Base-by-base conservation (phyloP, 768 basidiomycete species). In the Paxillus involutus region DNA sequence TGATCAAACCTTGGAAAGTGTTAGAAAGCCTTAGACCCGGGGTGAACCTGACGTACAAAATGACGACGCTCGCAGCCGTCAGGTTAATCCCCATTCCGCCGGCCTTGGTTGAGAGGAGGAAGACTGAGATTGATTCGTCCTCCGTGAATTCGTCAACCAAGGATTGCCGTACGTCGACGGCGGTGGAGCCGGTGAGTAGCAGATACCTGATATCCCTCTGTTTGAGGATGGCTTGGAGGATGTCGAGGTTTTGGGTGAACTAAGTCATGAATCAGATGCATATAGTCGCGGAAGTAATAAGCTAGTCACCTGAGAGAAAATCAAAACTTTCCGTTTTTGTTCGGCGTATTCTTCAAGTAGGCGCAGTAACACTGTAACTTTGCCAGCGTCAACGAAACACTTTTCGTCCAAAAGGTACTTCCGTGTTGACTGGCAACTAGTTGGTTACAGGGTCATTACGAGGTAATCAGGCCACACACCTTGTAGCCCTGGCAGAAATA, bases 21-120 rank as follows among this genome's bases (percentile, higher is more conserved):
- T 57, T 2, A 49, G 44, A 33, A 0, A 2, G 0, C 17, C 35
- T n/a, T 40, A 40, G 17, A 19, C n/a, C 33, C 41, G 4, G 49
- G 0, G 16, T 3, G 8, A n/a, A n/a, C 6, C 17, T 37, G 3
- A 69, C 84, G 43, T 56, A 89, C 89, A 94, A 89, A 63, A 98
- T 89, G 40, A 99, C 96, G 37, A 94, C 94, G 43, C 91, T 94
- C 1, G 96, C 95, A 2, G 94, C 94, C 2, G 92, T 96, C 59
- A 99, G 71, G 69, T 99, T 99, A 68, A 99, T 95, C 6, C 96
- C 95, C 91, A 94, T 93, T 9, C 89, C 91, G 17, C 91, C 94
- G 4, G 94, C 94, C 72, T 93, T 94, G 0, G 94, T 95, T 2
- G 94, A 94, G 2, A 94, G 76, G 10, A 96, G 78, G 71, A 98